A percentile compares a stretch with the other conserved stretches of the same genome.
Conservation (phyloP, 441 rosid species). For the Rhodomyrtus psidioides region DNA sequence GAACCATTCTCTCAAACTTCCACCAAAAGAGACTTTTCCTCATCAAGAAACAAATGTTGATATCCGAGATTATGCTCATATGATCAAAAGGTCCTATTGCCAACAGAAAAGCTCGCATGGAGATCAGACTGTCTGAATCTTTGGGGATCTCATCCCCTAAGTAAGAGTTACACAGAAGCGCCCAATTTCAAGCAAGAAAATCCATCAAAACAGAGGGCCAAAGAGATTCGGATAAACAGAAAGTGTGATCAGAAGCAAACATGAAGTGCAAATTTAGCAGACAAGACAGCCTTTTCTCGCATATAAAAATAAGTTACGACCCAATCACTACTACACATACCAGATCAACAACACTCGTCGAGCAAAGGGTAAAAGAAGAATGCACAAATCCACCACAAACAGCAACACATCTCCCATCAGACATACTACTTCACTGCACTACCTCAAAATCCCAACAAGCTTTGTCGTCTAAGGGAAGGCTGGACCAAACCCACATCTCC, state of each 20-base stretch:
- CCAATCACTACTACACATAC: background rate
- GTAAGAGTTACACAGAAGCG: background rate
- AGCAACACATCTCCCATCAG: background rate
- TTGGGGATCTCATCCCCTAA: background rate
- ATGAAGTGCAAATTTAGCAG: background rate
- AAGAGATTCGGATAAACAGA: too few relatives aligned
- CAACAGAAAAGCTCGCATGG: background rate
- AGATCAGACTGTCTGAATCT: background rate
- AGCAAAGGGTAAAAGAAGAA: background rate
- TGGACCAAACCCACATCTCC: too few relatives aligned
- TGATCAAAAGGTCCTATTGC: background rate
- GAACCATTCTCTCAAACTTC: background rate
- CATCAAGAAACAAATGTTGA: background rate
- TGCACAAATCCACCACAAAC: background rate
- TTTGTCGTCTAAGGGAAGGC: background rate
- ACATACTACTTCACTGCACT: too few relatives aligned
- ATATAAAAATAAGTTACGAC: background rate
- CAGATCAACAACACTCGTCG: background rate
- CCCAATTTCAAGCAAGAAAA: background rate
- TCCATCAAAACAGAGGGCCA: background rate
- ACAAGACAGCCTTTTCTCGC: background rate
- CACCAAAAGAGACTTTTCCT: background rate
- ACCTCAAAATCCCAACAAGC: too few relatives aligned
- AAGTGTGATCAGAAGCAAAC: background rate
- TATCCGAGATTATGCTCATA: background rate